A percentile compares a stretch with the other conserved stretches of the same genome.
These are phyloP conservation scores for Penicillium verhagenii DNA, from an alignment of 495 filamentous ascomycete species.

Conservation along the genomic window DNA sequence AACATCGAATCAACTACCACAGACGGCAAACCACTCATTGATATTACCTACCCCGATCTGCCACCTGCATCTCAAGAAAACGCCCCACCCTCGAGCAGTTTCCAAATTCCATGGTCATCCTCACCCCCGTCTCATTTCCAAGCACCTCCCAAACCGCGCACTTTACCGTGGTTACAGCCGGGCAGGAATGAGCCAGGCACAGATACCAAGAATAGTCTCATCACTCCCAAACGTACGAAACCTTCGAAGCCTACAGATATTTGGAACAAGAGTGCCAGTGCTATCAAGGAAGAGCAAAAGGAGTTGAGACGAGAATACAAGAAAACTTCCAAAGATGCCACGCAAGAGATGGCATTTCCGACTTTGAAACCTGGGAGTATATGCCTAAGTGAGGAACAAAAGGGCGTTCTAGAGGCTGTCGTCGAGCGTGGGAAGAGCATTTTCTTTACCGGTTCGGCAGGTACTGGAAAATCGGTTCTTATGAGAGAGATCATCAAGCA, in stretches of 20 bases:
- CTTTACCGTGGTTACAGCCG: conserved; percentile 53
- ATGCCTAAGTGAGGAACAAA: conserved; percentile 81
- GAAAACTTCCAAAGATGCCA: conserved; percentile 37
- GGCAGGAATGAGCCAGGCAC: conserved; percentile 28
- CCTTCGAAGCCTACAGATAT: conserved; percentile 49
- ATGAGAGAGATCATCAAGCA: conserved; percentile 85
- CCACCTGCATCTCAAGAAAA: conserved; percentile 37
- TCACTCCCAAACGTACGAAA: conserved; percentile 40
- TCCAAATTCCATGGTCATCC: conserved; percentile 62
- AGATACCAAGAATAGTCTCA: conserved; percentile 23
- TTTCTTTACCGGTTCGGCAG: conserved; percentile 97
- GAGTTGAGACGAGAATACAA: conserved; percentile 65
- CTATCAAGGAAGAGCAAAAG: conserved; percentile 79
- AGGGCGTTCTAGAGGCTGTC: conserved; percentile 77
- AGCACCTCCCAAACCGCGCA: conserved; percentile 49
- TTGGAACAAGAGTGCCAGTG: conserved; percentile 83
- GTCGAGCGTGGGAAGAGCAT: conserved; percentile 76
- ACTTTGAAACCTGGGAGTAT: conserved; percentile 52
- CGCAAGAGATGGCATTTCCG: conserved; percentile 15
- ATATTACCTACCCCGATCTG: conserved; percentile 43
- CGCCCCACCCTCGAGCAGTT: conserved; percentile 47
- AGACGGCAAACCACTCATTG: conserved; percentile 13
- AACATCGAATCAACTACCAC: conserved; percentile 14
- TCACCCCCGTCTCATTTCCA: conserved; percentile 55
- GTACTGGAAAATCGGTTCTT: conserved; percentile 95